Evolutionary conservation across 345 rosid genomes (phyloP), one percentile per base, ranked within the genome.

Genomic region (Populus deltoides): DNA sequence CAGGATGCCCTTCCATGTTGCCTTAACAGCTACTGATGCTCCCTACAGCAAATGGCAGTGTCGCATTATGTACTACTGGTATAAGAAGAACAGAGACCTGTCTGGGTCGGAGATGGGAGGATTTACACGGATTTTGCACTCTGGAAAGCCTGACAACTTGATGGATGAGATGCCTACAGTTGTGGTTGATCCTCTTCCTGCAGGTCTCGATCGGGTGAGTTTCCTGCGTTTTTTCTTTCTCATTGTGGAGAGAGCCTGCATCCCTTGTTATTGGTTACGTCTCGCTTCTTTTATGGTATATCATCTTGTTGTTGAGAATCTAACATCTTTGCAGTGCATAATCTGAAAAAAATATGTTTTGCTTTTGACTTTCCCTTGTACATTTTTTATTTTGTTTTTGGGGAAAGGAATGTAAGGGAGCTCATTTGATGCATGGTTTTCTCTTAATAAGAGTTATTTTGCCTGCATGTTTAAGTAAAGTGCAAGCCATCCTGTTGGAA

Each of bases 61-160:
- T 81, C 97, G 97, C 70, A 92, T 96, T 1, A 92, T 96, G 98
- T 92, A 93, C 79, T 96, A 96, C 73, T 96, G 98, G 98, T 96
- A 91, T 82, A 92, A 87, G 80, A 88, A 86, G 91, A 78, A 82
- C 77, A 96, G 87, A 86, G 88, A 90, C 79, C 78, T 84, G 80
- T 94, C 91, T 15, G 93, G 93, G 27, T 96, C 99, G 0, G 95
- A 90, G 61, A 92, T 96, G 97, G 99, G 99, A 20, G 94, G 93
- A 67, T 96, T 96, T 75, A 93, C 99, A 0, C 90, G 98, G 18
- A 86, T 96, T 80, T 86, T 96, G 86, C 98, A 96, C 82, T 96
- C 99, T 0, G 99, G 99, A 77, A 86, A 47, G 33, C 85, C 97
- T 1, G 99, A 96, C 81, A 88, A 89, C 83, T 87, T 96, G 88